Evolutionary conservation across 371 early-diverging fungal genomes (phyloP).

Genomic region (Coemansia sp.): DNA sequence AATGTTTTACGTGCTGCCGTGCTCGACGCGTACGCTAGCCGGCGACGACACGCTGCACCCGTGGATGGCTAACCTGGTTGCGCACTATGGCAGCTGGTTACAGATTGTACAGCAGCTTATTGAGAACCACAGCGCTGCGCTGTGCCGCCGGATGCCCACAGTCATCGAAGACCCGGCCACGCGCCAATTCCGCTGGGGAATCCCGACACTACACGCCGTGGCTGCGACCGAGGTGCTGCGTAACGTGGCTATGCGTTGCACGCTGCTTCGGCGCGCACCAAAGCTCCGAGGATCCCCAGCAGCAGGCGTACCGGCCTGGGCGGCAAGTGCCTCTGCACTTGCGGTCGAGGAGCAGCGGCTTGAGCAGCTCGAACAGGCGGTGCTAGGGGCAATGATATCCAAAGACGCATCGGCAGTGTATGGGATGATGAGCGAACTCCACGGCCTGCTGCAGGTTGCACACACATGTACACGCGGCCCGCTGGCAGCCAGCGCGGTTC

Average conservation of each 20-base stretch:
- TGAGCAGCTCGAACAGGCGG: slow-evolving; percentile 35
- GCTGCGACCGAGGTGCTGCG: slow-evolving; percentile 35
- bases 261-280: slow-evolving; percentile 3
- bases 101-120: slow-evolving; percentile 38
- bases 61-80: slow-evolving; percentile 9
- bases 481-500: not conserved
- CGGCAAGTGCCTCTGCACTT: slow-evolving; percentile 1
- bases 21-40: slow-evolving; percentile 15
- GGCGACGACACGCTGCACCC: not conserved
- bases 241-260: slow-evolving; percentile 28
- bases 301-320: slow-evolving; percentile 13
- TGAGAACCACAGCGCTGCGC: slow-evolving; percentile 37
- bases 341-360: slow-evolving; percentile 28
- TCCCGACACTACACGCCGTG: slow-evolving; percentile 38
- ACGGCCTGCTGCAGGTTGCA: slow-evolving; percentile 32
- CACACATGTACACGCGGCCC: slow-evolving; percentile 8
- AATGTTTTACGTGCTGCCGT: slow-evolving; percentile 41
- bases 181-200: slow-evolving; percentile 42
- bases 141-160: slow-evolving; percentile 37
- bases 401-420: slow-evolving; percentile 45
- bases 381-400: slow-evolving; percentile 28
- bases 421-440: slow-evolving; percentile 47
- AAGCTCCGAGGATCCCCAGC: no score
- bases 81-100: slow-evolving; percentile 36
- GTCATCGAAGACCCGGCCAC: slow-evolving; percentile 41